phyloP scores from a whole-genome alignment of 345 rosid species.

The Luvunga scandens region DNA sequence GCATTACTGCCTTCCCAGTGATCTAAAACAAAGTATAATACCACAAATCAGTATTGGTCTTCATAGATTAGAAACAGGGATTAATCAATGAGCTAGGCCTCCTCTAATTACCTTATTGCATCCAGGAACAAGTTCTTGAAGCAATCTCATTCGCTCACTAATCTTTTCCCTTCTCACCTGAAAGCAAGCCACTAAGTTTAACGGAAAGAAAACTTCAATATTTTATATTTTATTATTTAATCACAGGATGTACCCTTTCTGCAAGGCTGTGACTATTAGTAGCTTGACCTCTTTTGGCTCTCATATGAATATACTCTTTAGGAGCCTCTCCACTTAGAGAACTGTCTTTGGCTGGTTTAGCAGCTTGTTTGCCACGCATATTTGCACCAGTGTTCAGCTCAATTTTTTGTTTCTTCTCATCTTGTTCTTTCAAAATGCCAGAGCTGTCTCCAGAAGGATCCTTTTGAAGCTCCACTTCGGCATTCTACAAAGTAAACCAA shows the following conservation, averaged over 20 bases:
- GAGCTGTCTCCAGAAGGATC: constrained; percentile 47
- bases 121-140: constrained; percentile 97
- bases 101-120: constrained; percentile 73
- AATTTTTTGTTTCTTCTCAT: constrained; percentile 59
- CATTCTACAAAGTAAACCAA: constrained; percentile 35
- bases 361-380: constrained; percentile 44
- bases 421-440: constrained; percentile 38
- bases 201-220: not conserved
- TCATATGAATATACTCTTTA: constrained; percentile 84
- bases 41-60: constrained; percentile 8
- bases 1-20: constrained; percentile 98
- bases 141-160: constrained; percentile 93
- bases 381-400: constrained; percentile 41
- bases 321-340: constrained; percentile 64
- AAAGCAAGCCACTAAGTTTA: constrained; percentile 21
- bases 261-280: constrained; percentile 98
- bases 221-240: not conserved
- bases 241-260: constrained; percentile 63
- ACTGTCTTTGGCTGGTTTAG: constrained; percentile 59
- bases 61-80: not conserved
- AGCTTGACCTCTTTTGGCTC: constrained; percentile 97
- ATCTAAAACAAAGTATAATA: constrained; percentile 49
- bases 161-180: constrained; percentile 98
- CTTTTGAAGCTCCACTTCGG: constrained; percentile 46
- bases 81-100: not conserved